Conservation (phyloP, 1,284 basidiomycete genomes). For the Apiotrichum montevideense region DNA sequence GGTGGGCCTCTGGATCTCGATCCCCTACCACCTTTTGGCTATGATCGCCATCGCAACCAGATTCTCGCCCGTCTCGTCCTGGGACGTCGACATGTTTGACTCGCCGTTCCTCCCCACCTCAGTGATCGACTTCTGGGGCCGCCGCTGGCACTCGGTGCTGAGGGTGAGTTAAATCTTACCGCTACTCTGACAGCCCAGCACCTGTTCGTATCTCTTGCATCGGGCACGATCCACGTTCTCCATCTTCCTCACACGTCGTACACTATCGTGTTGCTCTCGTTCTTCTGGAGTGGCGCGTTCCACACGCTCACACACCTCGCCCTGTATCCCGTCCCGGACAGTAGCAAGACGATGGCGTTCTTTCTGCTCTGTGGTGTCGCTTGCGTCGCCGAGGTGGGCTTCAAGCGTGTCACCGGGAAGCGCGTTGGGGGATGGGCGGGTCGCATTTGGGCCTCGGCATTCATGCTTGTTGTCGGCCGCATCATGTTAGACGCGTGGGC, state of each 20-base stretch:
- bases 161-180: neutral
- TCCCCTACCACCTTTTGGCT: conserved; percentile 30
- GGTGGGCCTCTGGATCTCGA: conserved; percentile 22
- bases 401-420: conserved; percentile 29
- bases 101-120: conserved; percentile 30
- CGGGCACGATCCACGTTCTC: conserved; percentile 20
- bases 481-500: conserved; percentile 26
- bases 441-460: conserved; percentile 34
- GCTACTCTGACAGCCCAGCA: conserved; percentile 18
- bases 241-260: conserved; percentile 18
- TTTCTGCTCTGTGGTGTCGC: conserved; percentile 35
- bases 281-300: conserved; percentile 31
- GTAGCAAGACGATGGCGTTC: conserved; percentile 21
- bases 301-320: conserved; percentile 35
- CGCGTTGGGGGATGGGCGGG: conserved; percentile 32
- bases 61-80: conserved; percentile 27
- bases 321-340: conserved; percentile 30
- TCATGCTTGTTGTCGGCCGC: conserved; percentile 21
- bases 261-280: conserved; percentile 25
- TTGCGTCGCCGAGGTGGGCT: conserved; percentile 29
- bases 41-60: conserved; percentile 16
- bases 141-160: conserved; percentile 39
- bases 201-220: conserved; percentile 31
- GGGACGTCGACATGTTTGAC: conserved; percentile 36
- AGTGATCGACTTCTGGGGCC: conserved; percentile 40